phyloP scores from a whole-genome alignment of 768 basidiomycete genomes.

The Daedalea quercina region DNA sequence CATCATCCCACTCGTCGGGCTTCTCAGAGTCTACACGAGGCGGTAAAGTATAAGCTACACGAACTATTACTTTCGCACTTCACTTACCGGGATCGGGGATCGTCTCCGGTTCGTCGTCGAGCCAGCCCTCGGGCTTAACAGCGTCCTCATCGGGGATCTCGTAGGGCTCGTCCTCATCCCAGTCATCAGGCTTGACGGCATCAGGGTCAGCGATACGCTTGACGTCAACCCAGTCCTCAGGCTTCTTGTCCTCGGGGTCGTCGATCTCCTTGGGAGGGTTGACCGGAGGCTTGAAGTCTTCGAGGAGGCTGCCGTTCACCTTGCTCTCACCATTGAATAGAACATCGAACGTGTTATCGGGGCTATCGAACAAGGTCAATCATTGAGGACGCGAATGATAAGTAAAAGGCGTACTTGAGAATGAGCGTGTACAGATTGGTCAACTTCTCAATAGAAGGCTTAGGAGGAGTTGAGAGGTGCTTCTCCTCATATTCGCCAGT shows the following conservation, averaged over 20 bases:
- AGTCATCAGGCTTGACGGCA: constrained; percentile 90
- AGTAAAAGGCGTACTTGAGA: constrained; percentile 81
- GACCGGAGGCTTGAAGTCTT: constrained; percentile 89
- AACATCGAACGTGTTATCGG: constrained; percentile 92
- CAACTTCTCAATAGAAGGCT: constrained; percentile 70
- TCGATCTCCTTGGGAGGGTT: constrained; percentile 93
- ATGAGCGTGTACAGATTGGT: constrained; percentile 94
- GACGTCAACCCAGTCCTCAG: constrained; percentile 86
- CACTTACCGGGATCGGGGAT: constrained; percentile 69
- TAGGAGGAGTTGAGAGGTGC: constrained; percentile 78
- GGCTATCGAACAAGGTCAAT: too few species aligned
- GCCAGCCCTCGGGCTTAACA: constrained; percentile 91
- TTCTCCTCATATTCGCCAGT: constrained; percentile 96
- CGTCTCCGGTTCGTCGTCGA: constrained; percentile 74
- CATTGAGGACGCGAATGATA: too few species aligned
- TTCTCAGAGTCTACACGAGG: constrained; percentile 64
- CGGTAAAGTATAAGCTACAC: too few species aligned
- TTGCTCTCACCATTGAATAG: constrained; percentile 81
- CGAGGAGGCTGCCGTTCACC: constrained; percentile 77
- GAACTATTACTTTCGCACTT: background rate
- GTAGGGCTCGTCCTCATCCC: constrained; percentile 96
- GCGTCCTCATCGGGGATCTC: constrained; percentile 87
- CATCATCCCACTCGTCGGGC: constrained; percentile 99
- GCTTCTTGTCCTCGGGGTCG: constrained; percentile 88
- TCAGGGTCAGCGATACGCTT: constrained; percentile 81